Evolutionary conservation across 176 grass and related monocot species (phyloP), one percentile per base, ranked within the genome.

Genomic region (Otatea glauca): DNA sequence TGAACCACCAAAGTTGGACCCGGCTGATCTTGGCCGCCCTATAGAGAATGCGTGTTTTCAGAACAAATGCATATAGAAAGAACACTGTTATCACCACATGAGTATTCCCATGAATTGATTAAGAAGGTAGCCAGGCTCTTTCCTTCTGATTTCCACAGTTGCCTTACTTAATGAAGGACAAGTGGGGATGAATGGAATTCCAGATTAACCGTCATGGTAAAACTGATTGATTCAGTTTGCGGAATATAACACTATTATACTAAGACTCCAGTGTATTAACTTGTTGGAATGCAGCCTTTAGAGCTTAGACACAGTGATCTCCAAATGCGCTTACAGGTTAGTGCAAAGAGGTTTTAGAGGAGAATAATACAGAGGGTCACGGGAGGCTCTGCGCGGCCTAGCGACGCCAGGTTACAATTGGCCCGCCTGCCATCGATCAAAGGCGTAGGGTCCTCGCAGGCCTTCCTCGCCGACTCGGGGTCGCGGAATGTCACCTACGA

Each of bases 401-500:
- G 85, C 43, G 93, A 95, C 51, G 96, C 96, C 81, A 98, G 90
- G 67, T 98, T 98, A 76, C 96, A 98, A 70, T 98, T 98, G 12
- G 96, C 93, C 24, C 83, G 88, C 70, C 96, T 92, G 71, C 96
- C 91, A 29, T 96, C 93, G 21, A 98, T 98, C 68, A 98, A 75
- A 0, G 96, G 96, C 37, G 84, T 84, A 4, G 93, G 89, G 51
- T 98, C 91, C 53, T 86, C 85, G 41, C 91, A 95, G 18, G 93
- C 93, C 89, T 86, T 98, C 50, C 84, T 98, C 58, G 96, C 96
- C 21, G 93, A 92, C 70, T 95, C 96, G 0, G 93, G 88, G 9
- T 98, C 96, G 11, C 89, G 91, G 71, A 98, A 98, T 5, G 93
- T 98, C 29, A 98, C 96, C 96, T 98, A 72, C n/a, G 54, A 42